Evolutionary conservation across 1,284 basidiomycete genomes (phyloP), one percentile per base, ranked within the genome.

Genomic region (Porogramme epimiltina): DNA sequence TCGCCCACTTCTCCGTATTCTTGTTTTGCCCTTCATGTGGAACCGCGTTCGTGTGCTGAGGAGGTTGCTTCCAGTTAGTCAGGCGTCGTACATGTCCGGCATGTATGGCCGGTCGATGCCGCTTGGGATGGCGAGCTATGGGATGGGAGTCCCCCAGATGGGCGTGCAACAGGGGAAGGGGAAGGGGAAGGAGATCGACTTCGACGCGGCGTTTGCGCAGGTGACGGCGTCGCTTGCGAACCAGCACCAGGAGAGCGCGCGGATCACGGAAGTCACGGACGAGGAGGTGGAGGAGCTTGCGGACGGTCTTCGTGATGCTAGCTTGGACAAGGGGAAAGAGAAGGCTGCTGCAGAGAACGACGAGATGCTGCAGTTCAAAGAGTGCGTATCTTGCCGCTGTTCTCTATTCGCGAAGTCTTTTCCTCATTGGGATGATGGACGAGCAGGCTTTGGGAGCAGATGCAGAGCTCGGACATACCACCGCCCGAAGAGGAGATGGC

Each of bases 181-280:
- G 18, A 92, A 87, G 66, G 80, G 76, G 54, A 82, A 77, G 59
- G 88, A 88, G 59, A 85, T 79, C 5, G 90, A 91, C 68, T 93
- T 89, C 62, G 89, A 89, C 60, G 82, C 82, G 24, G 90, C 88
- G 1, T 89, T 92, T 68, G 83, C 81, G 16, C 77, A 87, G 61
- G 74, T 78, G 3, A 71, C 74, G 33, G 78, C 77, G 15, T 80
- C 80, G 9, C 64, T 85, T 18, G 66, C 74, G 11, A 53, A 62
- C 22, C 73, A 81, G 56, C 28, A 62, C 6, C 13, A 37, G 13
- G 73, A 78, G 23, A 73, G 71, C 24, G 76, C 81, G 8, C 66
- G 73, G 33, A 80, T 87, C 15, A 82, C 78, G 24, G 85, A 87
- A 66, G 69, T 85, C 4, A 71, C 52, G 16, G 57, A 78, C 31